Conservation (phyloP, 441 rosid genomes). For the Erysimum cheiri region DNA sequence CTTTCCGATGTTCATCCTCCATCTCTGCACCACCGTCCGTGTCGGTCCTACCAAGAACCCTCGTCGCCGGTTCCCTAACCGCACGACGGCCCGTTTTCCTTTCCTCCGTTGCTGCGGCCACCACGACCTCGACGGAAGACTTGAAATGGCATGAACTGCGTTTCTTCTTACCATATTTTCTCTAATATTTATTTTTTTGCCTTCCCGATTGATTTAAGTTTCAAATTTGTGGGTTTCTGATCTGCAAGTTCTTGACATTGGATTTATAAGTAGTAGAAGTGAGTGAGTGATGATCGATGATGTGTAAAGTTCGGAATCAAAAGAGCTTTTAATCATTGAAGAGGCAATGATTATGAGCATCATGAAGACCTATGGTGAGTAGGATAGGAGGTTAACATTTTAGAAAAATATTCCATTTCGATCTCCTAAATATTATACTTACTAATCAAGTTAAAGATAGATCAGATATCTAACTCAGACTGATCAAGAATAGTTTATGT, state of each 20-base stretch:
- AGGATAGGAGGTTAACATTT: constrained; percentile 32
- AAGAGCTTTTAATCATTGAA: constrained; percentile 55
- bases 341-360: constrained; percentile 61
- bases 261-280: constrained; percentile 33
- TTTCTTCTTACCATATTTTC: constrained; percentile 54
- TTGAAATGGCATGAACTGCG: constrained; percentile 42
- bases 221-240: background rate
- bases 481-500: background rate
- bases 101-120: constrained; percentile 53
- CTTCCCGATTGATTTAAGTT: background rate
- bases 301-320: constrained; percentile 45
- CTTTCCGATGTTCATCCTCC: constrained; percentile 61
- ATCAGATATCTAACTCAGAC: constrained; percentile 28
- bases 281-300: constrained; percentile 34
- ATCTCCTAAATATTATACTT: constrained; percentile 23
- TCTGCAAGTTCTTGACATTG: constrained; percentile 27
- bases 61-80: constrained; percentile 73
- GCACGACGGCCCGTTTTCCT: constrained; percentile 56
- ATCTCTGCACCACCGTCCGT: constrained; percentile 54
- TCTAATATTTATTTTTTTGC: background rate
- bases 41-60: constrained; percentile 67
- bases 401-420: constrained; percentile 8
- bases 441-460: constrained; percentile 18
- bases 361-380: constrained; percentile 44
- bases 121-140: constrained; percentile 49